Conservation (phyloP, 1,139 yeast genomes). For the Yamadazyma atlantica region DNA sequence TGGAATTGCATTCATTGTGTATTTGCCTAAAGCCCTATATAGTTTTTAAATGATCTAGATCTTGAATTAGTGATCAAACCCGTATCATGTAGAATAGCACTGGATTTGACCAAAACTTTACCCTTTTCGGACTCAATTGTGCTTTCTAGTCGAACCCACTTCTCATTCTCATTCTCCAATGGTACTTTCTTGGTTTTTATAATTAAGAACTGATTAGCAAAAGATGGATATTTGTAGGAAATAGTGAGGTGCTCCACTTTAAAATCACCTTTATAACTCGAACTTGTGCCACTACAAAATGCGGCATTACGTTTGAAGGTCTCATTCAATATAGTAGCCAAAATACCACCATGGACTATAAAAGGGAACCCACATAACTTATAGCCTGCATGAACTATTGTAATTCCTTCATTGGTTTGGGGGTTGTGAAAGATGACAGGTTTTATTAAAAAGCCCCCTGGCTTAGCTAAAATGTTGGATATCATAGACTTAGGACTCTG, state of each 20-base stretch:
- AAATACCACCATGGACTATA: slow-evolving; percentile 84
- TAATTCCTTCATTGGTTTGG: slow-evolving; percentile 57
- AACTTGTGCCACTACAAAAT: slow-evolving; percentile 29
- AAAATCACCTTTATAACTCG: slow-evolving; percentile 40
- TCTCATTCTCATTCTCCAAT: slow-evolving; percentile 23
- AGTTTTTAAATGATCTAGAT: slow-evolving; percentile 9
- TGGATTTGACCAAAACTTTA: slow-evolving; percentile 34
- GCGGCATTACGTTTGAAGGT: slow-evolving; percentile 61
- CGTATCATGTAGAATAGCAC: slow-evolving; percentile 39
- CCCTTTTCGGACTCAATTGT: slow-evolving; percentile 37
- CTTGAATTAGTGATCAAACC: slow-evolving; percentile 30
- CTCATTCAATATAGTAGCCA: slow-evolving; percentile 82
- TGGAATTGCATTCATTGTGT: not conserved
- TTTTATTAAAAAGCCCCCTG: slow-evolving; percentile 77
- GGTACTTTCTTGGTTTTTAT: slow-evolving; percentile 50
- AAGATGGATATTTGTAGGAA: slow-evolving; percentile 68
- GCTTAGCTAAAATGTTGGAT: slow-evolving; percentile 42
- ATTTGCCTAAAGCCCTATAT: slow-evolving; percentile 6
- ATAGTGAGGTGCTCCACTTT: slow-evolving; percentile 53
- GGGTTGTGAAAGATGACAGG: slow-evolving; percentile 69
- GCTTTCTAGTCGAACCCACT: slow-evolving; percentile 29
- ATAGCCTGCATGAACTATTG: slow-evolving; percentile 77
- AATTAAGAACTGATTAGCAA: slow-evolving; percentile 77
- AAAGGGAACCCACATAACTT: slow-evolving; percentile 85
- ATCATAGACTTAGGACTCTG: slow-evolving; percentile 17